Conservation (phyloP, 2,329 filamentous ascomycete species). For the Fusarium miscanthi region DNA sequence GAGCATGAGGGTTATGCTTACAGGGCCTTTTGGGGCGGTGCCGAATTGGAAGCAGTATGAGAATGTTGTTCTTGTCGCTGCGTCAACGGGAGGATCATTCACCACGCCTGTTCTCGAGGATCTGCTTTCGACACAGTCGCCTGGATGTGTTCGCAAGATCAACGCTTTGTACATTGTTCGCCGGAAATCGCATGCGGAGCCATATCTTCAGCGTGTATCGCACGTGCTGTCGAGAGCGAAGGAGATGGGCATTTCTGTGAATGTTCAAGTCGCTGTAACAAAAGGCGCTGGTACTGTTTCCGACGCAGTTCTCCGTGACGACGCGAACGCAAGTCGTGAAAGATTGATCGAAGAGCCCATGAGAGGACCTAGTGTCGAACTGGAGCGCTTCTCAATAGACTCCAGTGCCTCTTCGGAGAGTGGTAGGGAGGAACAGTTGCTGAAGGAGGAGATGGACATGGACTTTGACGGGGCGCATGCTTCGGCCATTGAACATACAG, state of each 20-base stretch:
- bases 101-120: constrained; percentile 40
- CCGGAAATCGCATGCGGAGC: constrained; percentile 30
- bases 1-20: constrained; percentile 31
- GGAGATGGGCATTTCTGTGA: constrained; percentile 38
- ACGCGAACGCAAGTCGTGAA: constrained; percentile 37
- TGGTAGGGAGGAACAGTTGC: constrained; percentile 33
- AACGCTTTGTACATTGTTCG: constrained; percentile 39
- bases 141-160: constrained; percentile 38
- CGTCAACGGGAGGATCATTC: constrained; percentile 42
- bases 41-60: constrained; percentile 45
- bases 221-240: constrained; percentile 32
- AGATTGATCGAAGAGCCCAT: constrained; percentile 32
- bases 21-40: constrained; percentile 36
- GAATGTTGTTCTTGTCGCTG: constrained; percentile 35
- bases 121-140: constrained; percentile 31
- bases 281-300: constrained; percentile 1
- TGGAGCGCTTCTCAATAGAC: constrained; percentile 42
- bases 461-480: constrained; percentile 28
- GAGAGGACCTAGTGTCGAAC: constrained; percentile 28
- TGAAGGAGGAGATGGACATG: constrained; percentile 42
- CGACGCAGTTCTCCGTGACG: constrained; percentile 3
- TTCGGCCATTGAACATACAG: constrained; percentile 31
- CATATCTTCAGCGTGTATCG: constrained; percentile 35
- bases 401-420: constrained; percentile 29
- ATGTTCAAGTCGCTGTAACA: constrained; percentile 40